These are phyloP conservation scores for Xylaria sp. DNA, from an alignment of 2,329 filamentous ascomycete genomes.

Conservation along the genomic window DNA sequence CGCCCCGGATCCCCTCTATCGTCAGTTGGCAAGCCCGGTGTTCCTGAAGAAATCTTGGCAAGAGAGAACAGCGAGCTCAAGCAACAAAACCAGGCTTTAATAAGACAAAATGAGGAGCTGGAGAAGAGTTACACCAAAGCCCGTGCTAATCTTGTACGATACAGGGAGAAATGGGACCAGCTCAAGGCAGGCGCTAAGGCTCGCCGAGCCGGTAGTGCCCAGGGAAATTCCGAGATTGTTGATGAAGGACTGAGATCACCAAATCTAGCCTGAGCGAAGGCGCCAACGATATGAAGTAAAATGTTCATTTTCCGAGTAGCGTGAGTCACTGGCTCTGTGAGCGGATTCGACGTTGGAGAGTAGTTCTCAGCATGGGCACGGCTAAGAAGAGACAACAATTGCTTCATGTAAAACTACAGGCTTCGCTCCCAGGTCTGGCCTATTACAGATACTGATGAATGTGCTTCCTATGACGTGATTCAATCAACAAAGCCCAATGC, in stretches of 20 bases:
- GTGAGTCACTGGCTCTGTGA: not conserved
- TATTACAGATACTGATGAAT: not conserved
- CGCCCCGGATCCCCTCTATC: constrained; percentile 64
- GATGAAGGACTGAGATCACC: constrained; percentile 38
- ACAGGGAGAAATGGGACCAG: constrained; percentile 70
- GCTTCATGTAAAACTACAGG: not conserved
- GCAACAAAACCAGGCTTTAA: constrained; percentile 67
- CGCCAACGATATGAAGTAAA: not conserved
- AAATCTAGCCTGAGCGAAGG: constrained; percentile 22
- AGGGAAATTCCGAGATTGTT: constrained; percentile 36
- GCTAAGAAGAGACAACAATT: not conserved
- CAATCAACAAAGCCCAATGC: not conserved
- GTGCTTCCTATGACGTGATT: not conserved
- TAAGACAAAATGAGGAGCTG: constrained; percentile 71
- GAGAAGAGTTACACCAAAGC: constrained; percentile 70
- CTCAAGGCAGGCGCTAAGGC: constrained; percentile 71
- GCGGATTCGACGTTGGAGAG: not conserved
- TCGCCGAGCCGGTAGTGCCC: constrained; percentile 47
- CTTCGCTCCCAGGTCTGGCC: not conserved
- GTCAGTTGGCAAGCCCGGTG: constrained; percentile 46
- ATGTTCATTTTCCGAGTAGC: not conserved
- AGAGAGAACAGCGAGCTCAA: constrained; percentile 72
- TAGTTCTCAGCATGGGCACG: not conserved
- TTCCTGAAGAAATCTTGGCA: constrained; percentile 57
- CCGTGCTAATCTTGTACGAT: constrained; percentile 66